phyloP scores from a whole-genome alignment of 164 flowering plant genomes.

The Tinospora cordifolia region DNA sequence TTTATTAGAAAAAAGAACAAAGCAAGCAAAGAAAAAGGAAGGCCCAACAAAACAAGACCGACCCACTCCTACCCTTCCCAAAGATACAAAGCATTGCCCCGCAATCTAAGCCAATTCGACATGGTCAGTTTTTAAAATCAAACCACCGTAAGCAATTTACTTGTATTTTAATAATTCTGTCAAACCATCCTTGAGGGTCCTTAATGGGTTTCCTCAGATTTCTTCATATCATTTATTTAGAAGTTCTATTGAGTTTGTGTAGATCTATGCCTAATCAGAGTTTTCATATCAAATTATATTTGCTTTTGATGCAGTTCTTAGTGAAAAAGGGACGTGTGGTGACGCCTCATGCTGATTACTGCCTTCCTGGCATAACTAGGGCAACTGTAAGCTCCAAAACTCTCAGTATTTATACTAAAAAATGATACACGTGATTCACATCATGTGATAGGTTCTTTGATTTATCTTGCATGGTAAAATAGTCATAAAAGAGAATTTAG shows the following conservation, averaged over 20 bases:
- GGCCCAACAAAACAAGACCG: too few species aligned
- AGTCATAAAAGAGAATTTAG: too few species aligned
- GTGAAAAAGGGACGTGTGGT: conserved; percentile 86
- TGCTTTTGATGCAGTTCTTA: conserved; percentile 57
- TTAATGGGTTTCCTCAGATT: background rate
- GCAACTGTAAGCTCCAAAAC: conserved; percentile 64
- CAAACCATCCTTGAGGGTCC: background rate
- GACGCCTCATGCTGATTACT: conserved; percentile 95
- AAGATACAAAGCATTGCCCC: too few species aligned
- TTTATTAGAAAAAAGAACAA: too few species aligned
- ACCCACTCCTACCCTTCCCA: too few species aligned
- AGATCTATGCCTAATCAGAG: background rate
- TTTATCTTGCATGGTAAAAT: background rate
- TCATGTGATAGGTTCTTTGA: background rate
- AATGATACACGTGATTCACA: background rate
- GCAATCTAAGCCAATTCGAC: too few species aligned
- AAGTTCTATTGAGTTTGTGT: background rate
- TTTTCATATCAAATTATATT: background rate
- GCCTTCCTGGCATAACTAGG: conserved; percentile 91
- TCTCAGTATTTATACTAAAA: background rate
- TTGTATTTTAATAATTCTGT: background rate
- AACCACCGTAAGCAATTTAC: background rate
- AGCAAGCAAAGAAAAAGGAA: too few species aligned
- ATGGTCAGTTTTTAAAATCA: too few species aligned
- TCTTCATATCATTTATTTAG: background rate